A percentile compares a stretch with the other conserved stretches of the same genome.
Evolutionary conservation across 495 filamentous ascomycete genomes (phyloP).

Genomic region (Xylaria grammica): DNA sequence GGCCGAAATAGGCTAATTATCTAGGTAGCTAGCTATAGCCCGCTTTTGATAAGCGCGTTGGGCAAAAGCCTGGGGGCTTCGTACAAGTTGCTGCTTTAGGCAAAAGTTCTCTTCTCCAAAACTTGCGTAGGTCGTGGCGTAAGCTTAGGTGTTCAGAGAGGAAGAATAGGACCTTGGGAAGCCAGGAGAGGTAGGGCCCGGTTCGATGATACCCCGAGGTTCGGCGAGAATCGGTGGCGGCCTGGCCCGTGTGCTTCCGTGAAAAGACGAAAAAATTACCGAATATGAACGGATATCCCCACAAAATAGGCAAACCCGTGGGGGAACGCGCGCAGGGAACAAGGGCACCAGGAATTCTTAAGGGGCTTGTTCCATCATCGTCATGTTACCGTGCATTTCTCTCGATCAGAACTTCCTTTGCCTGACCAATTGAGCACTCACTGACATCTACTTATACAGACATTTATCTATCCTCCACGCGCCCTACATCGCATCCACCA

Average conservation of each 20-base stretch:
- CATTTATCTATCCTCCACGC: too few relatives aligned
- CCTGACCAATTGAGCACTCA: too few relatives aligned
- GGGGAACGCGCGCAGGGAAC: neutral
- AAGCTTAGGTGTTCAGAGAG: neutral
- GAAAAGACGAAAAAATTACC: conserved; percentile 2
- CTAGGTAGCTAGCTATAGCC: conserved; percentile 11
- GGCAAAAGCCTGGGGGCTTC: neutral
- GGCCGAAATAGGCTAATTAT: conserved; percentile 11
- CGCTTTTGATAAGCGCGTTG: conserved; percentile 14
- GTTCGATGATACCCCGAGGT: neutral
- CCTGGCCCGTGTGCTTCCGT: conserved; percentile 4
- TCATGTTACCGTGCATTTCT: too few relatives aligned
- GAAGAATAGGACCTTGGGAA: conserved; percentile 4
- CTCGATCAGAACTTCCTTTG: too few relatives aligned
- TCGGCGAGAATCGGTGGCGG: conserved; percentile 18
- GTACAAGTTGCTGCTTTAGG: too few relatives aligned
- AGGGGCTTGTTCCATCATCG: neutral
- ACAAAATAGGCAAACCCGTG: conserved; percentile 2
- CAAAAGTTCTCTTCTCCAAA: neutral
- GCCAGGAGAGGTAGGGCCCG: conserved; percentile 15
- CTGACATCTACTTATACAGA: too few relatives aligned
- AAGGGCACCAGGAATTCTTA: neutral
- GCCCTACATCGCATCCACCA: too few relatives aligned
- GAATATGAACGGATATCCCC: conserved; percentile 7
- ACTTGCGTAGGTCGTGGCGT: neutral